Percentiles rank a stretch among this genome's conserved stretches.
Conservation (phyloP, 345 rosid species). For the Lepidium aucheri region DNA sequence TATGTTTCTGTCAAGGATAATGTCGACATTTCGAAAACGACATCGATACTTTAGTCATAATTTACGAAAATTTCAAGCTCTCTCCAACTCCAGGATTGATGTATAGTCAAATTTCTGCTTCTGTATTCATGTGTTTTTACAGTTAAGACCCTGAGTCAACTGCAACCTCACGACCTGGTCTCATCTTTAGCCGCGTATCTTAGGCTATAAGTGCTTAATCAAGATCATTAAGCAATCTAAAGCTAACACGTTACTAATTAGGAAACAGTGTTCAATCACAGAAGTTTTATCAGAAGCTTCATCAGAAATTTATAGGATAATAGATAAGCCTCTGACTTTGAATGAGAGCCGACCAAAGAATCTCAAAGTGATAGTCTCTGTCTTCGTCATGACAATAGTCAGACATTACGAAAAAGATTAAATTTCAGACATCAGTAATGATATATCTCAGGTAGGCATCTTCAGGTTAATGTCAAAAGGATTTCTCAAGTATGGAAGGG, state of each 20-base stretch:
- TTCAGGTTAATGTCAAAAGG: too few relatives aligned
- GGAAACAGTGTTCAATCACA: background rate
- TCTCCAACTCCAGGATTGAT: too few relatives aligned
- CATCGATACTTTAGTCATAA: too few relatives aligned
- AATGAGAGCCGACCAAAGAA: constrained; percentile 3
- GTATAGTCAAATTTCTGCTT: too few relatives aligned
- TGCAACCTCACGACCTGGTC: background rate
- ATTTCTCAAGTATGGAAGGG: too few relatives aligned
- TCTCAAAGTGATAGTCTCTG: background rate
- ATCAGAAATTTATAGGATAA: background rate
- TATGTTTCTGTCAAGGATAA: background rate
- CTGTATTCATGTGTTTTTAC: background rate
- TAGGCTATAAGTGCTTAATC: too few relatives aligned
- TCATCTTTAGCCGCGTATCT: background rate
- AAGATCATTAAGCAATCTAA: background rate
- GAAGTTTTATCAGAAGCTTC: background rate
- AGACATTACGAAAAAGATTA: background rate
- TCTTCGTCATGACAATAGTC: background rate
- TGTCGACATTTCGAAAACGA: background rate
- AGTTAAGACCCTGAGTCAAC: background rate
- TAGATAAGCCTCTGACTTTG: constrained; percentile 11
- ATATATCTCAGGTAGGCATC: too few relatives aligned
- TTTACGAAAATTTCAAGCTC: too few relatives aligned
- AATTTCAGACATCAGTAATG: too few relatives aligned
- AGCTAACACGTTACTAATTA: background rate